Percentiles rank a stretch among this genome's conserved stretches.
These are phyloP conservation scores for Diaporthe sp. DNA, from an alignment of 2,329 filamentous ascomycete species.

Conservation along the genomic window DNA sequence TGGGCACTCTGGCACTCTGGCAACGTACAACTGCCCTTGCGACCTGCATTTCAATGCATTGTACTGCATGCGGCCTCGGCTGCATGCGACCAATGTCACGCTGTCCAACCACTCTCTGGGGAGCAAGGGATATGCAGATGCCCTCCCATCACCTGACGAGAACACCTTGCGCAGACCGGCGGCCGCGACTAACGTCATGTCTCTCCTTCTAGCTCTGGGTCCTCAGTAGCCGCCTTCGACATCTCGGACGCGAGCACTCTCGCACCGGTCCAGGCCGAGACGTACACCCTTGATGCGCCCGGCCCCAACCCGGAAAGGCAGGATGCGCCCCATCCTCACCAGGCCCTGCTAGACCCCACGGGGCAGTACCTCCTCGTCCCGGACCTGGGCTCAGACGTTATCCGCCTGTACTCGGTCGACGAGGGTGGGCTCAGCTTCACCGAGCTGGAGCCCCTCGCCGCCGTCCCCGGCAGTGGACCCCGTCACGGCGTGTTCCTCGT, in stretches of 20 bases:
- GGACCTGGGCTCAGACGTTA: slow-evolving; percentile 75
- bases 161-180: neutral
- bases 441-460: slow-evolving; percentile 55
- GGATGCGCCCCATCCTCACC: slow-evolving; percentile 73
- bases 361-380: slow-evolving; percentile 74
- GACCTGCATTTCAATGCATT: neutral
- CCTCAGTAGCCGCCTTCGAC: slow-evolving; percentile 61
- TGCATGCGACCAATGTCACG: slow-evolving; percentile 24
- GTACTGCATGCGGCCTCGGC: slow-evolving; percentile 12
- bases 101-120: neutral
- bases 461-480: slow-evolving; percentile 71
- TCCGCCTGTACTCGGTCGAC: slow-evolving; percentile 70
- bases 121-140: slow-evolving; percentile 21
- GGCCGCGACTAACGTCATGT: neutral
- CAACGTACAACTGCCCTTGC: neutral
- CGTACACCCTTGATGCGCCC: slow-evolving; percentile 56
- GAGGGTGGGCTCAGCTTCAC: slow-evolving; percentile 59
- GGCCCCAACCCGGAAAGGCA: slow-evolving; percentile 63
- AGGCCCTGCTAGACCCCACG: slow-evolving; percentile 76
- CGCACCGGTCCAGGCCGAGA: slow-evolving; percentile 53
- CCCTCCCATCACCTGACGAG: slow-evolving; percentile 8
- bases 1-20: slow-evolving; percentile 16
- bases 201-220: slow-evolving; percentile 51
- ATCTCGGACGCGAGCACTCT: slow-evolving; percentile 56
- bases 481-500: slow-evolving; percentile 74